Evolutionary conservation across 2,329 filamentous ascomycete species (phyloP).

Genomic region (Aaosphaeria pasadenensis): DNA sequence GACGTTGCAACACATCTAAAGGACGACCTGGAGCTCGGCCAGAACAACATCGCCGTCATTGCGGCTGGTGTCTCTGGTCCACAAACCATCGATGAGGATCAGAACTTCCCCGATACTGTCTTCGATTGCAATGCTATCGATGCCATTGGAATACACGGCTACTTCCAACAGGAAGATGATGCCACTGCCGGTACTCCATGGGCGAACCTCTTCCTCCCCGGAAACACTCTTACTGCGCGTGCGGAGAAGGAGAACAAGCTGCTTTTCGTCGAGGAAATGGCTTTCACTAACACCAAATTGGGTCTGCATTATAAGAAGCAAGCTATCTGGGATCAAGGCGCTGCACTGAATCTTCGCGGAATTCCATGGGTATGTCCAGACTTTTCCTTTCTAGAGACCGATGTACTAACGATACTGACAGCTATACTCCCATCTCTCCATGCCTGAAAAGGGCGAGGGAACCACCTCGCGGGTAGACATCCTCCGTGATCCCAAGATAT

Average conservation of each 20-base stretch:
- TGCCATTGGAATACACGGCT: conserved; percentile 34
- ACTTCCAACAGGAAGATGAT: conserved; percentile 19
- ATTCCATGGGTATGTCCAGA: conserved; percentile 32
- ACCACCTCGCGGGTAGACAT: conserved; percentile 19
- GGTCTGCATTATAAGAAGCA: conserved; percentile 29
- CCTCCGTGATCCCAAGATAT: conserved; percentile 14
- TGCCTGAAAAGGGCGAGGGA: conserved; percentile 15
- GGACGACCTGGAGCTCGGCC: conserved; percentile 22
- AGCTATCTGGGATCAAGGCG: conserved; percentile 33
- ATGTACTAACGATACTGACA: conserved; percentile 2
- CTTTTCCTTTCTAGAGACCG: neutral
- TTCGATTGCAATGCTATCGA: conserved; percentile 32
- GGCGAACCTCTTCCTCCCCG: conserved; percentile 32
- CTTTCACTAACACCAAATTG: conserved; percentile 21
- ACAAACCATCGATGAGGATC: conserved; percentile 16
- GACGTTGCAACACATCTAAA: conserved; percentile 32
- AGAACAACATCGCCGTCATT: conserved; percentile 30
- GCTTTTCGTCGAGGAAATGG: conserved; percentile 34
- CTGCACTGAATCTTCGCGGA: conserved; percentile 32
- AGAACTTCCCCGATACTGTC: conserved; percentile 32
- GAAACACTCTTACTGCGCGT: conserved; percentile 29
- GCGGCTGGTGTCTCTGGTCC: conserved; percentile 33
- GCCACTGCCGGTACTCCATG: conserved; percentile 30
- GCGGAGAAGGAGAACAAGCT: conserved; percentile 25
- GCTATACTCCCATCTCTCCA: conserved; percentile 30